Evolutionary conservation across 495 filamentous ascomycete species (phyloP), one percentile per base, ranked within the genome.

Genomic region (Aspergillus kassunensis): DNA sequence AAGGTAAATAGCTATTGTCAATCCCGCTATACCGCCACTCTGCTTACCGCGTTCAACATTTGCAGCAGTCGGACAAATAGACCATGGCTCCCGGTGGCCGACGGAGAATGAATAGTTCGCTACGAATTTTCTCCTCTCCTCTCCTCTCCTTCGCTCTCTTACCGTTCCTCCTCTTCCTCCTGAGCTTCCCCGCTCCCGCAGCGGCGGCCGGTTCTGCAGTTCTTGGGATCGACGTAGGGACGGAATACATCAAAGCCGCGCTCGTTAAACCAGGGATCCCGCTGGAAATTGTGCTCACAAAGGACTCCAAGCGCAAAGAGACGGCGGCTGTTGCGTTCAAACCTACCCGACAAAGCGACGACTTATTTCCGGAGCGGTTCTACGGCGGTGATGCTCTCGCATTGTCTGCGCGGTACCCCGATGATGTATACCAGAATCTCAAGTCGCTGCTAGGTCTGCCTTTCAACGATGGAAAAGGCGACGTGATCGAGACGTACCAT

Each of bases 241-340:
- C 95, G 39, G 90, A 95, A 71, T 97, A 96, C 71, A 85, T 99
- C 66, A 99, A 97, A 78, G 92, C 92, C 13, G 84, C 89, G 2
- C 82, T 97, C 24, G 92, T 99, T 53, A 99, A 99, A 68, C 95
- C 95, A 3, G 93, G 93, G 54, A 95, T 97, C 51, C 95, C 95
- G 10, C 89, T 97, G 67, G 95, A 97, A 63, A 97, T 99, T 57
- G 91, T 99, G 64, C 80, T 96, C 48, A 96, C 89, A n/a, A 97
- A 97, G 67, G 93, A 99, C 69, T 97, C 93, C 30, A 88, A 95
- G 67, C 86, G 93, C 59, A 99, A 99, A 75, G 95, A 99, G 66
- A 79, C 76, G 18, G 88, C 92, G 4, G 91, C 91, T 37, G 84
- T 97, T 59, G 88, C 89, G 27, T 97, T 99, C 79, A 99, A 97